phyloP scores from a whole-genome alignment of 2,329 filamentous ascomycete genomes.

The Ophiostoma perfectum region DNA sequence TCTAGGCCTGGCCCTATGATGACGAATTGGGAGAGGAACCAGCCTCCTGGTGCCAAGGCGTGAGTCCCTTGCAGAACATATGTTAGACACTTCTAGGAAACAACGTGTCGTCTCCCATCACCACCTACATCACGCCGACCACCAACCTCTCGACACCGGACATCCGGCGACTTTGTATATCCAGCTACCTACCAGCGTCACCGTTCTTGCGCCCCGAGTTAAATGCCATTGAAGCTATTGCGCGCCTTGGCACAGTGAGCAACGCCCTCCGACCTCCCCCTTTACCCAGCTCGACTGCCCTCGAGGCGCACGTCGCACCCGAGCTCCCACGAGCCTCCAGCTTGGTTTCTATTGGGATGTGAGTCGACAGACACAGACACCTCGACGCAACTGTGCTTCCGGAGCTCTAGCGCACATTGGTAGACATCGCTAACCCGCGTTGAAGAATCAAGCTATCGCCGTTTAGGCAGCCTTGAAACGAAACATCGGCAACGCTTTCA shows the following conservation, averaged over 20 bases:
- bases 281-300: slow-evolving; percentile 1
- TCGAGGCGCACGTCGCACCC: slow-evolving; percentile 5
- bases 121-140: neutral
- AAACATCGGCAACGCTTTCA: neutral
- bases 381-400: too few relatives aligned
- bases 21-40: neutral
- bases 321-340: neutral
- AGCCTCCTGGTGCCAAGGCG: neutral
- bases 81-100: slow-evolving; percentile 1
- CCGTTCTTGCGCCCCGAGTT: neutral
- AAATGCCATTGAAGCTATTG: neutral
- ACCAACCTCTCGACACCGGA: neutral
- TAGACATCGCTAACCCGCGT: neutral
- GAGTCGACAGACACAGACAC: neutral
- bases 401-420: too few relatives aligned
- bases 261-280: neutral
- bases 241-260: neutral
- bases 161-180: neutral
- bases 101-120: slow-evolving; percentile 9
- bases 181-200: neutral
- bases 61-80: neutral
- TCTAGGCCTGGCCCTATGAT: neutral
- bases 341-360: neutral
- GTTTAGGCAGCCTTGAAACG: neutral
- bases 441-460: neutral